Conservation (phyloP, 768 basidiomycete genomes). For the Scleroderma bovista region DNA sequence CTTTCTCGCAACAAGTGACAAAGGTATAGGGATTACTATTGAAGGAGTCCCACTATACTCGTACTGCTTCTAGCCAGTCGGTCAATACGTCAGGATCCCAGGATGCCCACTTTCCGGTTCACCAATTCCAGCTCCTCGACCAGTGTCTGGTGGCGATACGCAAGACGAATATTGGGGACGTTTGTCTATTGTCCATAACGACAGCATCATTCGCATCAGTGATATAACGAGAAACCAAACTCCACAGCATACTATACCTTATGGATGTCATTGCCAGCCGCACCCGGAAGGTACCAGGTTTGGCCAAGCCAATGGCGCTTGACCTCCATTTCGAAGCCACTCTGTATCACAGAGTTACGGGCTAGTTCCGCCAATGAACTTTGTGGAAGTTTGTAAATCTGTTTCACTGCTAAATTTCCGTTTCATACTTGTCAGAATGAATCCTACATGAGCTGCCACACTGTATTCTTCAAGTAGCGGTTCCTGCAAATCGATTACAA, state of each 20-base stretch:
- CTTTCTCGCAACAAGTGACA: not conserved
- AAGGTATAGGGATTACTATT: not conserved
- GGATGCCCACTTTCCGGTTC: conserved; percentile 21
- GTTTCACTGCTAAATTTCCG: conserved; percentile 4
- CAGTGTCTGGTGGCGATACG: conserved; percentile 88
- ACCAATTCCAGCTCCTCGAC: conserved; percentile 80
- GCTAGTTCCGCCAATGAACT: conserved; percentile 94
- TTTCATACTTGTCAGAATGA: not conserved
- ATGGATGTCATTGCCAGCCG: conserved; percentile 91
- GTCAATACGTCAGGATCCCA: conserved; percentile 2
- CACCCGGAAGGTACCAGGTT: conserved; percentile 89
- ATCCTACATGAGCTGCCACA: conserved; percentile 87
- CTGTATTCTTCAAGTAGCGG: conserved; percentile 95
- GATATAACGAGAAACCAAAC: not conserved
- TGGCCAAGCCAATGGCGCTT: conserved; percentile 95
- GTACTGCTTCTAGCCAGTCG: too few relatives aligned
- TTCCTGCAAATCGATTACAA: conserved; percentile 47
- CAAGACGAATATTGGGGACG: conserved; percentile 85
- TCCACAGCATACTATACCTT: conserved; percentile 49
- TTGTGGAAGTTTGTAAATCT: conserved; percentile 97
- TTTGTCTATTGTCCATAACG: conserved; percentile 63
- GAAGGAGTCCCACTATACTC: not conserved
- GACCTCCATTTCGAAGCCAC: conserved; percentile 97
- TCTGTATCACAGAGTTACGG: conserved; percentile 95
- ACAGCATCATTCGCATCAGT: conserved; percentile 1